These are phyloP conservation scores for Bertia moriformis DNA, from an alignment of 2,329 filamentous ascomycete species.

Conservation along the genomic window DNA sequence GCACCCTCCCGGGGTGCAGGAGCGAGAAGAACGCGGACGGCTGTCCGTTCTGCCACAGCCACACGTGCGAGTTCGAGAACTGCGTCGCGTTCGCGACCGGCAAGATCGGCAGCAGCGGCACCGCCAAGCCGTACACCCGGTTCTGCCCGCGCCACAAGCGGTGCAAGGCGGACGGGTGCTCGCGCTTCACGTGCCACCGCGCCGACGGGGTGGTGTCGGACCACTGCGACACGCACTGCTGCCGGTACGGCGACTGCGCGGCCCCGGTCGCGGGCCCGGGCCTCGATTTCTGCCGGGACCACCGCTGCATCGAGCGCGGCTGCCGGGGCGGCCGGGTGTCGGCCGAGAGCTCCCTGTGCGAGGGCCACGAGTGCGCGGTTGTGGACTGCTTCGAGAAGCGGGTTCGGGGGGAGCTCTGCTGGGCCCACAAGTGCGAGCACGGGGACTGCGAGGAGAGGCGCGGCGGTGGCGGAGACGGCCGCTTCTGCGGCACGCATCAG, in stretches of 20 bases:
- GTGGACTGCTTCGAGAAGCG: neutral
- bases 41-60: neutral
- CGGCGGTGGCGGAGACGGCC: neutral
- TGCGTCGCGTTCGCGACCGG: neutral
- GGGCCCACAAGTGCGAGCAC: neutral
- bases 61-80: neutral
- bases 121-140: neutral
- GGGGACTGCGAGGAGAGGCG: neutral
- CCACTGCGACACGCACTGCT: neutral
- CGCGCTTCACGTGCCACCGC: neutral
- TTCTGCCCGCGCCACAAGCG: neutral
- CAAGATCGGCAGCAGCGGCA: neutral
- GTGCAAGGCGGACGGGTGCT: neutral
- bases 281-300: neutral
- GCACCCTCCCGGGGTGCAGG: neutral
- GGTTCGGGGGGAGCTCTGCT: neutral
- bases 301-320: neutral
- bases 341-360: too few relatives aligned
- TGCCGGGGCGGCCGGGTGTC: too few relatives aligned
- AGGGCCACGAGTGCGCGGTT: too few relatives aligned
- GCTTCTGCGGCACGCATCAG: neutral
- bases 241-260: neutral
- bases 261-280: neutral
- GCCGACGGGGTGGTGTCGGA: too few relatives aligned
- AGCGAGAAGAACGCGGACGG: neutral